Evolutionary conservation across 805 yeast species (phyloP).

Genomic region (Debaryomyces tyrocola): DNA sequence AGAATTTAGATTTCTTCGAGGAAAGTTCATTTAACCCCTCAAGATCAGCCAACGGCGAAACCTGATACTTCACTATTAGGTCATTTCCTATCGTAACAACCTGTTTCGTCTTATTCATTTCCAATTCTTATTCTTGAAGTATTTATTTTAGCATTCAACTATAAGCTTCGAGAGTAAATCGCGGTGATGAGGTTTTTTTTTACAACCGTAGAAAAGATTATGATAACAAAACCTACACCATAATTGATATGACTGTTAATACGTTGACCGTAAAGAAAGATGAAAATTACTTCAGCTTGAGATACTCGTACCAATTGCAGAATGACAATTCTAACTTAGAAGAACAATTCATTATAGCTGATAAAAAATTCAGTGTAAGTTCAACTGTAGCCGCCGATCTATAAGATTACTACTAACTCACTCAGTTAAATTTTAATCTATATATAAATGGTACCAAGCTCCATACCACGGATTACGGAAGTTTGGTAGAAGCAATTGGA

Average conservation of each 20-base stretch:
- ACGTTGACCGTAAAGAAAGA: constrained; percentile 7
- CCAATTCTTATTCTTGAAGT: not conserved
- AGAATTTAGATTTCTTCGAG: constrained; percentile 10
- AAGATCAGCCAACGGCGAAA: not conserved
- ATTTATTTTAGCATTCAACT: not conserved
- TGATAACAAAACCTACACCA: not conserved
- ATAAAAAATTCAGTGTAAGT: constrained; percentile 2
- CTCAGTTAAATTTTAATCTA: constrained; percentile 9
- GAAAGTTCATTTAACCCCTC: constrained; percentile 6
- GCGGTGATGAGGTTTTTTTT: constrained; percentile 4
- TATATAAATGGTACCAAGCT: constrained; percentile 10
- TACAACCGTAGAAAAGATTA: constrained; percentile 7
- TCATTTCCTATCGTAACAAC: constrained; percentile 1
- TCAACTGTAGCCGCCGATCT: not conserved
- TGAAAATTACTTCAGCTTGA: constrained; percentile 7
- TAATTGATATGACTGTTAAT: not conserved
- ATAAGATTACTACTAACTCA: not conserved
- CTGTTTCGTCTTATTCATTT: constrained; percentile 2
- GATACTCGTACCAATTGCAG: constrained; percentile 2
- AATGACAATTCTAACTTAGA: not conserved
- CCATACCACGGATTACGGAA: constrained; percentile 4
- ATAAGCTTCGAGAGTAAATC: not conserved
- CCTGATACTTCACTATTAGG: constrained; percentile 2
- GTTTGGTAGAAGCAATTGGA: constrained; percentile 13
- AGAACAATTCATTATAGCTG: constrained; percentile 1